These are phyloP conservation scores for Stagonosporopsis tanaceti DNA, from an alignment of 2,329 filamentous ascomycete species.

Conservation along the genomic window DNA sequence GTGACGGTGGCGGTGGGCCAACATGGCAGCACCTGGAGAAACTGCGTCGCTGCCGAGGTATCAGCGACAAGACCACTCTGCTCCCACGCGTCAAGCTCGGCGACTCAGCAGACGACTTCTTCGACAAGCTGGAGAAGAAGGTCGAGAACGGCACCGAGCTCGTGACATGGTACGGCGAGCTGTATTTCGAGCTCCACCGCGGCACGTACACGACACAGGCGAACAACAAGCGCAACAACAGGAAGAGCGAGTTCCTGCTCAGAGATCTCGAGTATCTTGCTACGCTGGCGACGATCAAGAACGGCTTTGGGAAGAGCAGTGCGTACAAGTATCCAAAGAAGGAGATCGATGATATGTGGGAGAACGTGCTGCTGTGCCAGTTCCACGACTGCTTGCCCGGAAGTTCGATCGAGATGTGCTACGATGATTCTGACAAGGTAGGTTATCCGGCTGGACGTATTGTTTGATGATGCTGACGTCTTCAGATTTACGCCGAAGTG, in stretches of 20 bases:
- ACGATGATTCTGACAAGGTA: conserved; percentile 87
- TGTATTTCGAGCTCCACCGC: conserved; percentile 97
- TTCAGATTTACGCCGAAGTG: conserved; percentile 76
- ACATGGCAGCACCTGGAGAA: conserved; percentile 96
- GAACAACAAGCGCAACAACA: conserved; percentile 96
- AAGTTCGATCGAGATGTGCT: conserved; percentile 97
- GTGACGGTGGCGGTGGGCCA: conserved; percentile 93
- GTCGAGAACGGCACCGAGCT: conserved; percentile 71
- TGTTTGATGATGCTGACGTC: conserved; percentile 26
- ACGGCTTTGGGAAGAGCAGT: conserved; percentile 55
- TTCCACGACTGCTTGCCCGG: conserved; percentile 98
- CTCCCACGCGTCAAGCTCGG: conserved; percentile 90
- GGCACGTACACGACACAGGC: conserved; percentile 97
- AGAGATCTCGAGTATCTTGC: conserved; percentile 88
- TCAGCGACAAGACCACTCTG: conserved; percentile 84
- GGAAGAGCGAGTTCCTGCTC: conserved; percentile 82
- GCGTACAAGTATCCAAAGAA: conserved; percentile 89
- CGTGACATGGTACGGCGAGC: conserved; percentile 96
- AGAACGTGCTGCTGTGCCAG: conserved; percentile 87
- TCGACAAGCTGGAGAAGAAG: conserved; percentile 83
- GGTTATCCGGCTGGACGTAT: conserved; percentile 3
- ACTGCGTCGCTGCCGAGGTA: conserved; percentile 86
- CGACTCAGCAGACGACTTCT: conserved; percentile 92
- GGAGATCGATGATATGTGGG: conserved; percentile 97
- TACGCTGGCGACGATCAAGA: conserved; percentile 80